Base-by-base conservation (phyloP, 768 basidiomycete genomes). In the Hortiboletus campestris region DNA sequence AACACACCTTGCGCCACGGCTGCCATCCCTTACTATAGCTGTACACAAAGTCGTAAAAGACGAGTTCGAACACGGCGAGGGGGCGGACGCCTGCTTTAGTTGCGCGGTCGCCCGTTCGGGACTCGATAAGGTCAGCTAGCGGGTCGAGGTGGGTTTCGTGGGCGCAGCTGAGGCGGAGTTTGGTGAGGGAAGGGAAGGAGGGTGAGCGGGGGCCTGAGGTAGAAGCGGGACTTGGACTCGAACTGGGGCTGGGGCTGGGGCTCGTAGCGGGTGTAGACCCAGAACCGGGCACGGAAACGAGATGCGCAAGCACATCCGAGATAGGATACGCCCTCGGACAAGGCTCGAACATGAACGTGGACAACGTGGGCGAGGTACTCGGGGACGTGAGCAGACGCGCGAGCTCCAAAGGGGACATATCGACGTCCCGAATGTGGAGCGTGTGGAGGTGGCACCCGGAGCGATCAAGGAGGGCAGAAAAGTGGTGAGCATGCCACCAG, bases 401-500 rank as follows among this genome's bases (percentile, higher is more conserved):
- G 4, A 66, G 59, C 43, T 66, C 64, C 36, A 20, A 20, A 9
- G 62, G 65, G 29, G 65, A 66, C 40, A 66, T 58, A n/a, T 66
- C 65, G 12, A 64, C 59, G 25, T 64, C 57, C 13, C 46, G 59
- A 16, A 66, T 64, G 14, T 41, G 53, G n/a, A 66, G 55, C 13
- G 64, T 44, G 8, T 55, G 50, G 4, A 66, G 56, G 40, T 55
- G 65, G 13, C 64, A 66, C 12, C 29, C 57, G 3, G 64, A 66
- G 14, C 64, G 65, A 42, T 67, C 56, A 1, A 66, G 55, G 19
- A 66, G 59, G 22, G 62, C 55, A 20, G 64, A 66, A 11, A 66
- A 66, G 35, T 61, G 64, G 10, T 36, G 56, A 0, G 56, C 56
- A 46, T 66, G 64, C 64, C 64, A 67, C 65, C 59, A 61, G n/a